phyloP scores from a whole-genome alignment of 1,284 basidiomycete genomes.

The Rhodotorula sp. region DNA sequence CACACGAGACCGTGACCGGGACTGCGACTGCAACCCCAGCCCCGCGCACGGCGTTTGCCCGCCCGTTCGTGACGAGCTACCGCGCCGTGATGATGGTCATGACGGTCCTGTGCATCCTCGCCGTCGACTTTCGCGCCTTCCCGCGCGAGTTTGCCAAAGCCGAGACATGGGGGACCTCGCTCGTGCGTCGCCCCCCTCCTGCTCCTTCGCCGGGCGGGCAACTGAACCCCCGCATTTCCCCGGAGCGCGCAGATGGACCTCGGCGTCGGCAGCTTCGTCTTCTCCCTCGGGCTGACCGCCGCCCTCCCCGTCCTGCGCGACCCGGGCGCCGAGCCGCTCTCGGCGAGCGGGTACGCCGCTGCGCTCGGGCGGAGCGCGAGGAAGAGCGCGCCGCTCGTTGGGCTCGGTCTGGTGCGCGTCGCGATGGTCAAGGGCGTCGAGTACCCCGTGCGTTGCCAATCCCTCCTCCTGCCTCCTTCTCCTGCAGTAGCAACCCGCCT shows the following conservation, averaged over 20 bases:
- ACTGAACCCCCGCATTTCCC: accelerated
- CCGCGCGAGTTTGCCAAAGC: slow-evolving; percentile 87
- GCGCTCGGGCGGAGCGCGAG: slow-evolving; percentile 44
- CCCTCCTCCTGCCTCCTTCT: neutral
- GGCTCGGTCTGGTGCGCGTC: slow-evolving; percentile 75
- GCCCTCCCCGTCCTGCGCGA: slow-evolving; percentile 68
- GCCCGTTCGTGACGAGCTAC: slow-evolving; percentile 76
- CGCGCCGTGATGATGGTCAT: slow-evolving; percentile 94
- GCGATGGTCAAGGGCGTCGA: slow-evolving; percentile 87
- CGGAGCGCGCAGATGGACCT: slow-evolving; percentile 78
- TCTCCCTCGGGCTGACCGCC: slow-evolving; percentile 88
- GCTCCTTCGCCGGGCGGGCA: too few relatives aligned
- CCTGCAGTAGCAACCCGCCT: accelerated
- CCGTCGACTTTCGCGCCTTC: slow-evolving; percentile 93
- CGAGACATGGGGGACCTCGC: slow-evolving; percentile 88
- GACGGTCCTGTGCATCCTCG: slow-evolving; percentile 86
- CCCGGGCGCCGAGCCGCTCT: slow-evolving; percentile 57
- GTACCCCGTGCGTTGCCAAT: slow-evolving; percentile 75
- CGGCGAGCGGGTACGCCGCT: slow-evolving; percentile 49
- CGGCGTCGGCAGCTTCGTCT: slow-evolving; percentile 94
- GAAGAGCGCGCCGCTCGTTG: slow-evolving; percentile 65
- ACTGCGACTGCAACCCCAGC: neutral
- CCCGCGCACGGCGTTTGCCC: slow-evolving; percentile 31
- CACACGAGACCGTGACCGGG: too few relatives aligned
- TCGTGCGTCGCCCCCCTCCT: slow-evolving; percentile 60